Evolutionary conservation across 2,329 filamentous ascomycete genomes (phyloP).

Genomic region (Stachybotrys echinatus): DNA sequence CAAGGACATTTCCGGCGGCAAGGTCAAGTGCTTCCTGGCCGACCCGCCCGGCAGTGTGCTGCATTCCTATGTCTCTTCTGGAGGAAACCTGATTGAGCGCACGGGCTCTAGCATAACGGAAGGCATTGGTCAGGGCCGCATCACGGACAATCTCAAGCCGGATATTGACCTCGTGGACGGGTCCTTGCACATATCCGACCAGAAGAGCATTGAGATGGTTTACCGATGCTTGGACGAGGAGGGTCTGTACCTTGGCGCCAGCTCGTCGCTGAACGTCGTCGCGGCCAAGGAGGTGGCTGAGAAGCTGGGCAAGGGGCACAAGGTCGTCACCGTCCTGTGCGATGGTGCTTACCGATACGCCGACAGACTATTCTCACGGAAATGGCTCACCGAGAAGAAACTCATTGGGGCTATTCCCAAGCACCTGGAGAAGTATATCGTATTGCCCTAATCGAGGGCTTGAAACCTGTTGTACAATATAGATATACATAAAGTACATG

Average conservation of each 20-base stretch:
- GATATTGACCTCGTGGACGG: conserved; percentile 83
- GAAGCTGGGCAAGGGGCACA: conserved; percentile 82
- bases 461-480: conserved; percentile 17
- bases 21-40: conserved; percentile 82
- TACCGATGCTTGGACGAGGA: conserved; percentile 95
- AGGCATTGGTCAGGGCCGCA: conserved; percentile 91
- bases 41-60: conserved; percentile 92
- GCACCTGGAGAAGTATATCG: conserved; percentile 88
- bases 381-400: conserved; percentile 85
- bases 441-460: conserved; percentile 58
- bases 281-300: conserved; percentile 91
- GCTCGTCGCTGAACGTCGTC: conserved; percentile 89
- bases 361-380: conserved; percentile 84
- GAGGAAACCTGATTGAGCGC: conserved; percentile 77
- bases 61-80: conserved; percentile 84
- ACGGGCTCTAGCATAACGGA: conserved; percentile 89
- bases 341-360: conserved; percentile 98
- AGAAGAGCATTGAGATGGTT: conserved; percentile 96
- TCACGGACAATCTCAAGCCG: conserved; percentile 89
- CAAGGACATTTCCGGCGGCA: conserved; percentile 73
- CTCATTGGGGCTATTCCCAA: conserved; percentile 76
- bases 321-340: conserved; percentile 88
- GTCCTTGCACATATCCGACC: conserved; percentile 78
- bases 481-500: conserved; percentile 18
- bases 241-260: conserved; percentile 90